Evolutionary conservation across 208 protist species (phyloP).

Genomic region (Leishmania martiniquensis): DNA sequence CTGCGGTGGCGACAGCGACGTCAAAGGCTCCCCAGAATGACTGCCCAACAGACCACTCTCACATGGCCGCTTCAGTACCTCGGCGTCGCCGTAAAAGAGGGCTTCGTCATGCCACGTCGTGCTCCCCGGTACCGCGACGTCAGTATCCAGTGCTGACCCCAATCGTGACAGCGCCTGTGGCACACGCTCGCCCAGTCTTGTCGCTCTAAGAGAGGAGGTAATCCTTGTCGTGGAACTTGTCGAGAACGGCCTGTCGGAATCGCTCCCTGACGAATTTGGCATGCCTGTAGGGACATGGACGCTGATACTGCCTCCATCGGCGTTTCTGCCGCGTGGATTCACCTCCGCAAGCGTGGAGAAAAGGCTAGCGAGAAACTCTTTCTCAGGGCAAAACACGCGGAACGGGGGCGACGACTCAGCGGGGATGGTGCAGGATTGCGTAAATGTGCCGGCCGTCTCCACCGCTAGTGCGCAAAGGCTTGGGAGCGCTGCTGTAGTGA

Average conservation of each 20-base stretch:
- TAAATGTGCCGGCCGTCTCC: constrained; percentile 5
- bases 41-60: background rate
- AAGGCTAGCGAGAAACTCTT: background rate
- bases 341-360: background rate
- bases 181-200: constrained; percentile 14
- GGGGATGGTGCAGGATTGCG: background rate
- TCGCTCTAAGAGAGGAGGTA: constrained; percentile 25
- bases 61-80: background rate
- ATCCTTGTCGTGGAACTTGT: background rate
- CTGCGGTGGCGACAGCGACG: background rate
- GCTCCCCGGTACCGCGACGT: background rate
- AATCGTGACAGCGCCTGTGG: constrained; percentile 25
- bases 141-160: background rate
- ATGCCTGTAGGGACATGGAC: background rate
- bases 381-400: constrained; percentile 23
- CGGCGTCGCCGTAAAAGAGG: constrained; percentile 17
- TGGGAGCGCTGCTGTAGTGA: constrained; percentile 17
- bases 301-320: background rate
- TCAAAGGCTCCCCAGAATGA: background rate
- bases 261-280: background rate
- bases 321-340: background rate
- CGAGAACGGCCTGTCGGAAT: too few relatives aligned
- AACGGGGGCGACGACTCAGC: background rate
- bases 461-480: constrained; percentile 24
- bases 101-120: constrained; percentile 11